Evolutionary conservation across 202 grass and related monocot genomes (phyloP).

Genomic region (Saccharum hybrid): DNA sequence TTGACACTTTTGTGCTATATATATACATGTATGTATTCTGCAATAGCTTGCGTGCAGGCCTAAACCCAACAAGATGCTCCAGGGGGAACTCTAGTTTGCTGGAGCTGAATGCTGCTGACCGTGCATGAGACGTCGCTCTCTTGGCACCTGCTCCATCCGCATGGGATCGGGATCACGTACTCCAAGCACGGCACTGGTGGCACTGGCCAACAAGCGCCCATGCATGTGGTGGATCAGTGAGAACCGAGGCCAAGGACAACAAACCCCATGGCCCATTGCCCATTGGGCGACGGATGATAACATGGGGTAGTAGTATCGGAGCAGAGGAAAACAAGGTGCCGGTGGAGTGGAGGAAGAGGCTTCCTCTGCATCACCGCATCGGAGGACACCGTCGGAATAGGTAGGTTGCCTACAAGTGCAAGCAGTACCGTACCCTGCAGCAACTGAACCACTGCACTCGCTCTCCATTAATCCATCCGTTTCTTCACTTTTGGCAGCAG

Average conservation of each 20-base stretch:
- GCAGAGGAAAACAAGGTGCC: conserved; percentile 19
- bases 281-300: neutral
- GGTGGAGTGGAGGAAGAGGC: conserved; percentile 48
- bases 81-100: neutral
- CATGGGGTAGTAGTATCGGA: neutral
- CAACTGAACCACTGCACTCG: neutral
- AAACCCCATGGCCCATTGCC: neutral
- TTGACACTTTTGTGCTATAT: too few species aligned
- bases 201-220: neutral
- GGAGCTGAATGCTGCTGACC: neutral
- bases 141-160: neutral
- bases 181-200: neutral
- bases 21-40: too few species aligned
- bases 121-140: neutral
- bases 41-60: too few species aligned
- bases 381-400: neutral
- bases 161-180: too few species aligned
- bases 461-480: conserved; percentile 6
- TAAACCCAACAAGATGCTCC: too few species aligned
- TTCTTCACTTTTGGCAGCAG: neutral
- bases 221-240: neutral
- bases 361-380: neutral
- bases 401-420: too few species aligned
- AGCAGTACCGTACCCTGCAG: too few species aligned
- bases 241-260: neutral